Percentiles rank a stretch among this genome's conserved stretches.
Evolutionary conservation across 2,329 filamentous ascomycete genomes (phyloP).

Genomic region (Cladosporium oxysporum): DNA sequence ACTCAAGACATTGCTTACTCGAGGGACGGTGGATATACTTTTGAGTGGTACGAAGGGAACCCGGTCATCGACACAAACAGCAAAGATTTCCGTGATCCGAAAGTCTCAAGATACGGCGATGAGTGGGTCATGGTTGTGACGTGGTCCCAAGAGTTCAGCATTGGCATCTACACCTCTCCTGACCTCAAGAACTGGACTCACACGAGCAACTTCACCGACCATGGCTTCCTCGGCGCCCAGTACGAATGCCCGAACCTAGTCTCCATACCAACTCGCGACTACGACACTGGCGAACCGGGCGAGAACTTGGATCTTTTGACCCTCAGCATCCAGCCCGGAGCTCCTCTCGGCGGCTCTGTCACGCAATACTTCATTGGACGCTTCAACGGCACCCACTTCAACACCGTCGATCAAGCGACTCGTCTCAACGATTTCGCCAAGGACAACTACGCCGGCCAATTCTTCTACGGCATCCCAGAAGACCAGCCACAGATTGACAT

Average conservation of each 20-base stretch:
- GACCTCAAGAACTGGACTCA: constrained; percentile 60
- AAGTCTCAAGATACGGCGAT: constrained; percentile 58
- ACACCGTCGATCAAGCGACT: constrained; percentile 40
- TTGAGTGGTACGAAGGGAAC: constrained; percentile 58
- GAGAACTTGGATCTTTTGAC: constrained; percentile 46
- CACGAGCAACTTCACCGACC: constrained; percentile 57
- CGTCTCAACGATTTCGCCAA: constrained; percentile 29
- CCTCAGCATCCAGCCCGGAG: constrained; percentile 59
- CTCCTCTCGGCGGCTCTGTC: constrained; percentile 56
- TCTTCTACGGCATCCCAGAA: constrained; percentile 50
- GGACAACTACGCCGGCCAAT: constrained; percentile 59
- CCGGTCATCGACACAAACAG: constrained; percentile 58
- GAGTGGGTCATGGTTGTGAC: constrained; percentile 60
- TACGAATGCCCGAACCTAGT: constrained; percentile 66
- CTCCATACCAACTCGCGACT: constrained; percentile 50
- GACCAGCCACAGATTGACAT: constrained; percentile 47
- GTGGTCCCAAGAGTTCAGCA: constrained; percentile 53
- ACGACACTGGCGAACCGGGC: constrained; percentile 33
- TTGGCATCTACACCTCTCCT: constrained; percentile 61
- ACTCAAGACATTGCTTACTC: constrained; percentile 63
- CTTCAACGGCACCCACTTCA: constrained; percentile 64
- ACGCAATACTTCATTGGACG: constrained; percentile 57
- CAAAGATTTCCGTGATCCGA: constrained; percentile 63
- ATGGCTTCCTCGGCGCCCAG: constrained; percentile 54
- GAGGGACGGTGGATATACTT: constrained; percentile 60